phyloP scores from a whole-genome alignment of 768 basidiomycete genomes.

The Boletus subparvulus region DNA sequence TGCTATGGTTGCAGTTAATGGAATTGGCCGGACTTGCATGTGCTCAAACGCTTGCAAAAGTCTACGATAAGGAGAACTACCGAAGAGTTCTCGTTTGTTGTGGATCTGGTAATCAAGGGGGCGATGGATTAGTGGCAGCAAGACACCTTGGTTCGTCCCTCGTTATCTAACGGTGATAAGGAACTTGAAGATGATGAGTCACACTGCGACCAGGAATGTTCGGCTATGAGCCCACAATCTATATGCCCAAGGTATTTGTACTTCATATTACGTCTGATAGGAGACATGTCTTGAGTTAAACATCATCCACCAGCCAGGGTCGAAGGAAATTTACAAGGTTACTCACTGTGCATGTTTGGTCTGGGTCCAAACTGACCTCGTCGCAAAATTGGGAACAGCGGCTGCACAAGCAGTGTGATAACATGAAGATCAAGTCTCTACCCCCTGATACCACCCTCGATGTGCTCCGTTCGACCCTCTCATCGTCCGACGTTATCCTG shows the following conservation, averaged over 20 bases:
- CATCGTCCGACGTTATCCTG: slow-evolving; percentile 75
- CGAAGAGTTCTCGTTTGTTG: slow-evolving; percentile 89
- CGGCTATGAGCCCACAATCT: slow-evolving; percentile 85
- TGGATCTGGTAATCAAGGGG: slow-evolving; percentile 97
- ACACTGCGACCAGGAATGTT: slow-evolving; percentile 68
- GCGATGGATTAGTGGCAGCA: slow-evolving; percentile 96
- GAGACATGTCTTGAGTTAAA: not conserved
- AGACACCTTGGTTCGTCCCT: slow-evolving; percentile 74
- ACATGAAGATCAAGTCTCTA: slow-evolving; percentile 80
- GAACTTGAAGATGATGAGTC: not conserved
- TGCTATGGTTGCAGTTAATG: slow-evolving; percentile 66
- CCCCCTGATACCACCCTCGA: slow-evolving; percentile 47
- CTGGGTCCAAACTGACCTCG: not conserved
- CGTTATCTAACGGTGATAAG: not conserved
- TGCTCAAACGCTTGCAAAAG: slow-evolving; percentile 81
- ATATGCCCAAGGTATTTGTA: slow-evolving; percentile 81
- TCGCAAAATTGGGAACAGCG: slow-evolving; percentile 44
- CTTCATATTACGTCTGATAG: not conserved
- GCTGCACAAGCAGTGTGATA: slow-evolving; percentile 81
- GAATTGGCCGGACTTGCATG: slow-evolving; percentile 94
- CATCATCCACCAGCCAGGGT: slow-evolving; percentile 62
- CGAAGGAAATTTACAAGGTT: slow-evolving; percentile 91
- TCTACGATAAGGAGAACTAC: slow-evolving; percentile 67
- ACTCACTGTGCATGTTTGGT: not conserved
- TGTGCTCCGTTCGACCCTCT: slow-evolving; percentile 49